Percentiles rank a stretch among this genome's conserved stretches.
Conservation (phyloP, 169 alveolate genomes). For the Plasmodium malariae region DNA sequence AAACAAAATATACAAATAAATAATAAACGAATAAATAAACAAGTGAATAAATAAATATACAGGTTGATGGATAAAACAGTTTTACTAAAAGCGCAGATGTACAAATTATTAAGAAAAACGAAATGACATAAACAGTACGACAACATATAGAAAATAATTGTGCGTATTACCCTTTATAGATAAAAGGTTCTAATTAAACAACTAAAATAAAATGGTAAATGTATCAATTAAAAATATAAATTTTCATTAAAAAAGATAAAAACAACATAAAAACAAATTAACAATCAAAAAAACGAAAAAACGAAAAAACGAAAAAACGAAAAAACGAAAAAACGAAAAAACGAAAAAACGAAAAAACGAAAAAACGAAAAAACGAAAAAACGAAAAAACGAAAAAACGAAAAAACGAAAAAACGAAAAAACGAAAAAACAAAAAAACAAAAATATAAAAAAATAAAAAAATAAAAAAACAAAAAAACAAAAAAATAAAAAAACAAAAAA, state of each 20-base stretch:
- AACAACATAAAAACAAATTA: background rate
- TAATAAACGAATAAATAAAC: background rate
- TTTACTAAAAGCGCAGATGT: background rate
- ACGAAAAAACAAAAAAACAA: too few relatives aligned
- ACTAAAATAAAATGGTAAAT: conserved; percentile 4
- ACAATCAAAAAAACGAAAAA: too few relatives aligned
- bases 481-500: too few relatives aligned
- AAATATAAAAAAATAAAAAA: too few relatives aligned
- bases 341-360: too few relatives aligned
- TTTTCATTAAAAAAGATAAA: conserved; percentile 17
- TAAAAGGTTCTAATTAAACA: conserved; percentile 20
- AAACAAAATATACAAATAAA: too few relatives aligned
- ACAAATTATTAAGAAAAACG: background rate
- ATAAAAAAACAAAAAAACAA: too few relatives aligned
- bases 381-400: too few relatives aligned
- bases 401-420: too few relatives aligned
- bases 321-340: too few relatives aligned
- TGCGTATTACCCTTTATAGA: background rate
- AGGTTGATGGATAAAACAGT: background rate
- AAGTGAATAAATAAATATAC: background rate
- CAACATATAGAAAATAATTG: conserved; percentile 26
- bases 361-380: too few relatives aligned
- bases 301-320: too few relatives aligned
- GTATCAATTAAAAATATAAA: conserved; percentile 11
- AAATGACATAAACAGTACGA: background rate